Evolutionary conservation across 192 early-diverging fungal species (phyloP).

Genomic region (Coemansia sp.): DNA sequence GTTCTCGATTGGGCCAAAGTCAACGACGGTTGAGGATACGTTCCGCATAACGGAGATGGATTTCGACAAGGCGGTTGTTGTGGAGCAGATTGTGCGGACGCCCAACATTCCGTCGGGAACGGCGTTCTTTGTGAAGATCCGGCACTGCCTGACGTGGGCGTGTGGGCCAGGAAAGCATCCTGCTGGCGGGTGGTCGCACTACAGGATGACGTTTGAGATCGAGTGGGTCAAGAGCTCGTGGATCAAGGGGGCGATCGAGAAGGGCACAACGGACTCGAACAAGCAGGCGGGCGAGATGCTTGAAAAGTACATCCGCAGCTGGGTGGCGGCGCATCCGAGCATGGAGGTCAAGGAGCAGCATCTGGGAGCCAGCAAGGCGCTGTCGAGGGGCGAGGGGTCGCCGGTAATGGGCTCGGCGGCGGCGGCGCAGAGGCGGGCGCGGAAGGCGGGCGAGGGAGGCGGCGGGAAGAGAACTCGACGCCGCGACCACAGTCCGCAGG

Average conservation of each 20-base stretch:
- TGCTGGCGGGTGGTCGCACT: slow-evolving; percentile 47
- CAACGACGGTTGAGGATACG: slow-evolving; percentile 43
- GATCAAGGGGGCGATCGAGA: slow-evolving; percentile 55
- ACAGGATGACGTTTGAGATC: slow-evolving; percentile 51
- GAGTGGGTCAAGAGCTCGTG: slow-evolving; percentile 57
- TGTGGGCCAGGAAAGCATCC: slow-evolving; percentile 34
- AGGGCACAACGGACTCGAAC: slow-evolving; percentile 55
- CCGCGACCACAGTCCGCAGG: slow-evolving; percentile 40
- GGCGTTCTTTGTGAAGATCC: slow-evolving; percentile 53
- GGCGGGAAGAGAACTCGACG: slow-evolving; percentile 7
- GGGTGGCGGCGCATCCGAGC: slow-evolving; percentile 40
- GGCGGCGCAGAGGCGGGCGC: slow-evolving; percentile 9
- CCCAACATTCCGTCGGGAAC: slow-evolving; percentile 55
- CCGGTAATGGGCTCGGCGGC: background rate
- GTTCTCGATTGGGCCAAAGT: slow-evolving; percentile 56
- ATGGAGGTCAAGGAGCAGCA: slow-evolving; percentile 42
- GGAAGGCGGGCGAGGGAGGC: slow-evolving; percentile 6
- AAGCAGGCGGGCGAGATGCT: slow-evolving; percentile 48
- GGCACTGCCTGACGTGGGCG: slow-evolving; percentile 52
- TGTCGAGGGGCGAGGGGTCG: background rate
- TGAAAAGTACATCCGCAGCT: slow-evolving; percentile 47
- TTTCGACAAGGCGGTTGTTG: slow-evolving; percentile 35
- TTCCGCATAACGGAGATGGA: slow-evolving; percentile 31
- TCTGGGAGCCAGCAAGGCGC: slow-evolving; percentile 2
- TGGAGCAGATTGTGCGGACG: slow-evolving; percentile 49